Base-by-base conservation (phyloP, 2,329 filamentous ascomycete genomes). In the Talaromyces sp. region DNA sequence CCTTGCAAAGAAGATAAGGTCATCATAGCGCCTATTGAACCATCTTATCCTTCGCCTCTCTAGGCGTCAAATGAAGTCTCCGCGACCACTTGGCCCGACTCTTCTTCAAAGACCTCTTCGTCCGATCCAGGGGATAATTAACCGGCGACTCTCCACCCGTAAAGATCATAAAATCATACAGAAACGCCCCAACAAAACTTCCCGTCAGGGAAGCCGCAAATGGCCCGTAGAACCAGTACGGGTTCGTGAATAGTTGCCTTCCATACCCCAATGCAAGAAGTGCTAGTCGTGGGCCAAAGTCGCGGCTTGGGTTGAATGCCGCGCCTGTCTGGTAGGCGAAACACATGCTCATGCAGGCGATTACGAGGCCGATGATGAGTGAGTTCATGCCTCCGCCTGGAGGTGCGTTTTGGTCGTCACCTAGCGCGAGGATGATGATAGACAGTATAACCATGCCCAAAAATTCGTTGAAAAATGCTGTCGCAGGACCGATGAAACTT, bases 151-250 rank as follows among this genome's bases (percentile, higher is more conserved):
- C 83, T 0, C 82, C 82, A 5, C 81, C 80, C 0, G 80, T 81
- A 69, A 84, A 85, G 68, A 81, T 84, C 68, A 78, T 80, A 67
- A 80, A 77, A 70, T 85, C 83, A 71, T 85, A 85, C 66, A 84
- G 72, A 67, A 83, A 81, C 8, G 73, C 82, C 0, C 82, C 81
- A 47, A 79, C 73, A 29, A 81, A 76, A 29, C 75, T 76, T 11
- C 78, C 82, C 53, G 67, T 67, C 22, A 78, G 64, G 0, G 78
- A 76, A 11, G 73, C 80, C 2, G 65, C 73, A 77, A 77, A 83
- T 64, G 77, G 78, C 40, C 78, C 80, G 70, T 79, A 83, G 64
- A 84, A 79, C 77, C 80, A 83, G 68, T 80, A 83, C 0, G 75
- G 72, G 27, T 79, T 75, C 3, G 71, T 76, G 66, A 83, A 80